These are phyloP conservation scores for Phylloboletellus chloephorus DNA, from an alignment of 1,284 basidiomycete genomes.

Conservation along the genomic window DNA sequence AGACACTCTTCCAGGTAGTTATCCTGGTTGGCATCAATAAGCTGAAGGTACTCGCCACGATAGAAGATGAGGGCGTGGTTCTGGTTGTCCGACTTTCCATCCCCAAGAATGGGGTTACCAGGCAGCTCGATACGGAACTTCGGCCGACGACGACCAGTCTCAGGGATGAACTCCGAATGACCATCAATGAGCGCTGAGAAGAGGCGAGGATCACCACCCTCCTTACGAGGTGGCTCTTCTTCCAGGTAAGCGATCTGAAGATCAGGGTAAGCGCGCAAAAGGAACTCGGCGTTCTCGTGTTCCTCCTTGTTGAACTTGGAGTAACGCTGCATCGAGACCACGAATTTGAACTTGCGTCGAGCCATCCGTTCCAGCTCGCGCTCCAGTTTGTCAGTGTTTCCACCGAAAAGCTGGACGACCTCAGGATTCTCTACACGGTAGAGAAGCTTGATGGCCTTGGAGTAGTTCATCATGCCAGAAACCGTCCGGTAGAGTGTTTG, in stretches of 20 bases:
- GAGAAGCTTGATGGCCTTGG: slow-evolving; percentile 98
- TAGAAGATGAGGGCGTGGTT: slow-evolving; percentile 99
- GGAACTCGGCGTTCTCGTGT: slow-evolving; percentile 97
- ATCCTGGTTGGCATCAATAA: slow-evolving; percentile 99
- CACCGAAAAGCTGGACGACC: slow-evolving; percentile 94
- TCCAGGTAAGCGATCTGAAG: slow-evolving; percentile 98
- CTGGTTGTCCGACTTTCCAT: slow-evolving; percentile 99
- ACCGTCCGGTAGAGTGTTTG: slow-evolving; percentile 99
- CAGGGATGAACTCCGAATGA: slow-evolving; percentile 91
- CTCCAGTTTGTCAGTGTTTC: slow-evolving; percentile 96
- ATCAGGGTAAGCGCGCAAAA: slow-evolving; percentile 97
- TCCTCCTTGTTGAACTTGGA: slow-evolving; percentile 99
- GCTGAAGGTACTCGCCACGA: slow-evolving; percentile 97
- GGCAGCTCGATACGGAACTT: slow-evolving; percentile 99
- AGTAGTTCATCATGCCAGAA: slow-evolving; percentile 99
- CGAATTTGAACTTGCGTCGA: slow-evolving; percentile 97
- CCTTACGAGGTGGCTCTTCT: slow-evolving; percentile 90
- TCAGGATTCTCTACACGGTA: slow-evolving; percentile 99
- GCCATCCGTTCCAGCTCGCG: slow-evolving; percentile 97
- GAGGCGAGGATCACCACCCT: slow-evolving; percentile 91
- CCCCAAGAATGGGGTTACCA: slow-evolving; percentile 97
- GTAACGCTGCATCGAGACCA: slow-evolving; percentile 99
- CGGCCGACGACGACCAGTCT: slow-evolving; percentile 84
- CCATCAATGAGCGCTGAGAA: slow-evolving; percentile 97
- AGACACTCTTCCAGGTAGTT: slow-evolving; percentile 99